Conservation (phyloP, 2,329 filamentous ascomycete species). For the Exophiala calicioides region DNA sequence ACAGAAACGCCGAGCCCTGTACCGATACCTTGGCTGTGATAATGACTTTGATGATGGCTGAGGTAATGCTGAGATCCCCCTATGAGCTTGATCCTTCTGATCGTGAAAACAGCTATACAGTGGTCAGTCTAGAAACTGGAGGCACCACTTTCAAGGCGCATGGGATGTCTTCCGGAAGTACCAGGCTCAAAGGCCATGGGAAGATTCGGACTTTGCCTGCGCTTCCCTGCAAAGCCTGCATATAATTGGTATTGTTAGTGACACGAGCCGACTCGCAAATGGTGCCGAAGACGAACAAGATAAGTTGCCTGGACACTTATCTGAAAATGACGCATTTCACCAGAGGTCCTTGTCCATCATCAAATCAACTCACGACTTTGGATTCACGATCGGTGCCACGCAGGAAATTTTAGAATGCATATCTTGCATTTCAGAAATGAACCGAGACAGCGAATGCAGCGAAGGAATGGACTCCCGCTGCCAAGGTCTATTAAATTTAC, state of each 20-base stretch:
- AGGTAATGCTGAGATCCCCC: conserved; percentile 2
- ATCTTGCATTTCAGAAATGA: conserved; percentile 19
- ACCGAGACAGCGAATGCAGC: neutral
- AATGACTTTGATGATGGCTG: conserved; percentile 14
- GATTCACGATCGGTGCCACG: conserved; percentile 28
- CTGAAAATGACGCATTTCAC: neutral
- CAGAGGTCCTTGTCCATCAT: neutral
- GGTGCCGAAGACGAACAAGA: neutral
- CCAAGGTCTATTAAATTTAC: neutral
- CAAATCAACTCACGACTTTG: conserved; percentile 12
- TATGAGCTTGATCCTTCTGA: conserved; percentile 7
- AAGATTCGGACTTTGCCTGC: conserved; percentile 25
- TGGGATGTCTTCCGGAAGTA: conserved; percentile 19
- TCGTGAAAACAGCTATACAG: conserved; percentile 23
- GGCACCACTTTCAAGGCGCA: conserved; percentile 26
- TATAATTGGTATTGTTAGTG: conserved; percentile 25
- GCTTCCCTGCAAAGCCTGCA: conserved; percentile 26
- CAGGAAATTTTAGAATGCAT: conserved; percentile 24
- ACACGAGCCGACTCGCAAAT: neutral
- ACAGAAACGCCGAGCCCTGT: neutral
- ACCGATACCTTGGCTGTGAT: conserved; percentile 7
- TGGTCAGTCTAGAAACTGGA: conserved; percentile 24
- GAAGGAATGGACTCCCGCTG: neutral
- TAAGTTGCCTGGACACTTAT: neutral
- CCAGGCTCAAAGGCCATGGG: conserved; percentile 18